Base-by-base conservation (phyloP, 2,329 filamentous ascomycete genomes). In the Emmonsiellopsis sp. region DNA sequence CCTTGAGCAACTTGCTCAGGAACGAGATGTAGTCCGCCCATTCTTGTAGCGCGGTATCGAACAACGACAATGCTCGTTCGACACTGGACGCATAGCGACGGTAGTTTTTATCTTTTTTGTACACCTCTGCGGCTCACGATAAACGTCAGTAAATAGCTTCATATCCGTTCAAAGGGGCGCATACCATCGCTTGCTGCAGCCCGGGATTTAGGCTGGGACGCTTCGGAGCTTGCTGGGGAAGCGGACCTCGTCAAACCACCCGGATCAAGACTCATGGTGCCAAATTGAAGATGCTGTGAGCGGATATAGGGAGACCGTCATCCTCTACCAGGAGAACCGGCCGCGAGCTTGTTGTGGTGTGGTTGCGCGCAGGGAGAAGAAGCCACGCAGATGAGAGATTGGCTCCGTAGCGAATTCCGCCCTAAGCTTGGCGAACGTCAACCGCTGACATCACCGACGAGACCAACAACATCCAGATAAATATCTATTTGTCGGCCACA, bases 21-120 rank as follows among this genome's bases (percentile, higher is more conserved):
- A 97, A 98, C 14, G 92, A 95, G 64, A 98, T 98, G 68, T 98
- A 98, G 73, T 98, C 93, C 48, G 94, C 93, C 93, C 93, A 98
- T 82, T 98, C 93, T 72, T 97, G 90, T 61, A 96, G 78, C 33
- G 89, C 84, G 13, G 88, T 91, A 67, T 98, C 93, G 74, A 96
- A 98, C 36, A 95, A 78, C 45, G 87, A 82, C 57, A 98, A 79
- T 36, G 90, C 87, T 68, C 90, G 83, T 65, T 97, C 92, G 60
- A 98, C 85, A 55, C 84, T 87, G 48, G 85, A 82, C 44, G 90
- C 89, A 81, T 97, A 98, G 69, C 91, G 87, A 60, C 91, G 88
- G 68, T 88, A 92, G 56, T 71, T 74, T 61, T 84, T 85, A 64
- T 86, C 81, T 62, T 81, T 82, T 61, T 77, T 73, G 42, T 70